A percentile compares a stretch with the other conserved stretches of the same genome.
Evolutionary conservation across 1,139 yeast species (phyloP).

Genomic region (Hanseniaspora gamundiae): DNA sequence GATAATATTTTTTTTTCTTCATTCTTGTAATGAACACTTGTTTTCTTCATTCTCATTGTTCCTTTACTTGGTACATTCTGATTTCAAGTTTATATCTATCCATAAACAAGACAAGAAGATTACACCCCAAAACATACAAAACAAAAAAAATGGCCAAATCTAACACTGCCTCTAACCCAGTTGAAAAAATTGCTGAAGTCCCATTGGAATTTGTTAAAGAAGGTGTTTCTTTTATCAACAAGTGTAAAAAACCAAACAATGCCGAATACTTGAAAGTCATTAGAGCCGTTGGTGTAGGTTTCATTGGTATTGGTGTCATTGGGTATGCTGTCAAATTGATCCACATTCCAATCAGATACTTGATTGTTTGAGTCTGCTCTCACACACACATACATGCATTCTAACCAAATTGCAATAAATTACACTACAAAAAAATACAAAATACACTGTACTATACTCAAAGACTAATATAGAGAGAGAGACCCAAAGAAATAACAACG

Average conservation of each 20-base stretch:
- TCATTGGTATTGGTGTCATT: slow-evolving; percentile 93
- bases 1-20: no score
- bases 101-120: not conserved
- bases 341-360: slow-evolving; percentile 94
- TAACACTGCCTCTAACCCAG: slow-evolving; percentile 18
- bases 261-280: slow-evolving; percentile 82
- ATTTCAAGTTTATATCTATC: no score
- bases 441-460: not conserved
- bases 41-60: no score
- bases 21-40: no score
- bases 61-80: no score
- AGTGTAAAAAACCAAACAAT: slow-evolving; percentile 86
- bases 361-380: slow-evolving; percentile 53
- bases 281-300: slow-evolving; percentile 94
- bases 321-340: slow-evolving; percentile 91
- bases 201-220: slow-evolving; percentile 88
- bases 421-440: no score
- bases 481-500: no score
- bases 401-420: not conserved
- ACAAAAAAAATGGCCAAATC: slow-evolving; percentile 6
- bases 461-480: not conserved
- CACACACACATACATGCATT: not conserved
- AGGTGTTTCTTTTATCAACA: slow-evolving; percentile 60
- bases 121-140: not conserved
- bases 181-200: slow-evolving; percentile 78